These are phyloP conservation scores for Podaxis sp. DNA, from an alignment of 768 basidiomycete genomes.

Conservation along the genomic window DNA sequence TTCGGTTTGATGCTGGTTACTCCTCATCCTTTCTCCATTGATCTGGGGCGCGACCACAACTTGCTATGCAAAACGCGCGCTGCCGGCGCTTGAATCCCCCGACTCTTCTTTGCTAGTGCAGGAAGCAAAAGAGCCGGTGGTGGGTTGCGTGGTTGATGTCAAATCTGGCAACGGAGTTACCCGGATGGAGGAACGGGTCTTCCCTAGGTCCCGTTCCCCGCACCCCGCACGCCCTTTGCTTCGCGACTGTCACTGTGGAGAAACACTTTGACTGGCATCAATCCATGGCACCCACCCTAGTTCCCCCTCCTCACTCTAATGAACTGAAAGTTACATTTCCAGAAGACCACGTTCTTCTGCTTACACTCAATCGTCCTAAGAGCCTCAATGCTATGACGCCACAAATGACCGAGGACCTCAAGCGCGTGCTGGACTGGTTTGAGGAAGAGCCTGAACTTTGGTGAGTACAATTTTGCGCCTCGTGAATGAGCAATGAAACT, in stretches of 20 bases:
- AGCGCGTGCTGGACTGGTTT: constrained; percentile 64
- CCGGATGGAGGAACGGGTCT: constrained; percentile 6
- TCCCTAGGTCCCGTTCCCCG: constrained; percentile 7
- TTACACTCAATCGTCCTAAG: constrained; percentile 61
- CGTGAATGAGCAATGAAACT: neutral
- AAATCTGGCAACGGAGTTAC: constrained; percentile 11
- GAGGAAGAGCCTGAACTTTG: constrained; percentile 71
- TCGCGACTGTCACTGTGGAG: neutral
- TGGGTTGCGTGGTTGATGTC: neutral
- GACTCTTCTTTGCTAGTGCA: neutral
- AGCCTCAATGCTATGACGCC: constrained; percentile 74
- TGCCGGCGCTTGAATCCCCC: neutral
- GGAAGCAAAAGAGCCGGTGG: neutral
- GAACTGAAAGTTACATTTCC: constrained; percentile 38
- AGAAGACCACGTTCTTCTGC: constrained; percentile 35
- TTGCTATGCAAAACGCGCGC: too few species aligned
- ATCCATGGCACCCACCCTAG: constrained; percentile 20
- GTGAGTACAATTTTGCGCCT: constrained; percentile 35
- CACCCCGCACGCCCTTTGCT: constrained; percentile 1
- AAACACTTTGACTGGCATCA: neutral
- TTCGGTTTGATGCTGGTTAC: neutral
- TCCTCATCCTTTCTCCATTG: too few species aligned
- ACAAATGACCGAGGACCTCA: constrained; percentile 52
- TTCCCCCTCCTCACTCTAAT: constrained; percentile 31
- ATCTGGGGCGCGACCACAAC: too few species aligned